Percentiles rank a stretch among this genome's conserved stretches.
phyloP scores from a whole-genome alignment of 306 rosid genomes.

The Ceratonia siliqua region DNA sequence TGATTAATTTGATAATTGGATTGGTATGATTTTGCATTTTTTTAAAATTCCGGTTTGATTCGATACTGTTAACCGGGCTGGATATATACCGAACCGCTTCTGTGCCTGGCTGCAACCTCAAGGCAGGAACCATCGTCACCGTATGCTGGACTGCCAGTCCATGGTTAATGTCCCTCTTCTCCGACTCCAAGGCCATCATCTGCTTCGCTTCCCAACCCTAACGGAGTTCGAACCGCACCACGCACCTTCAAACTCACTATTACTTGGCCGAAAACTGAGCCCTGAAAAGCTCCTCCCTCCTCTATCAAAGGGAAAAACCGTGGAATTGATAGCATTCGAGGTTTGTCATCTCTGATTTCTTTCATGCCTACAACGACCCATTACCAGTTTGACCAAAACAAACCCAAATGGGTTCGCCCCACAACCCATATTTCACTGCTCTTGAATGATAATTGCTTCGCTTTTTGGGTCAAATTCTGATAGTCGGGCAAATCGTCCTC shows the following conservation, averaged over 20 bases:
- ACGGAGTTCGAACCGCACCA: background rate
- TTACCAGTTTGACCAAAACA: background rate
- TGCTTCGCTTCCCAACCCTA: background rate
- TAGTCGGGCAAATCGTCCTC: slow-evolving; percentile 10
- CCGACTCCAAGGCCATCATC: background rate
- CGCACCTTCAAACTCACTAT: background rate
- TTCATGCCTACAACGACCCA: background rate
- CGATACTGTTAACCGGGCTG: no score
- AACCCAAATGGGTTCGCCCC: background rate
- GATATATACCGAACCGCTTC: no score
- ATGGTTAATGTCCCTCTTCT: background rate
- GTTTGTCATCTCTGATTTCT: background rate
- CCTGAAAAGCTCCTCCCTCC: background rate
- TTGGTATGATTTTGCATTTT: no score
- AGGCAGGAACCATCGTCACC: background rate
- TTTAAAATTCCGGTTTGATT: no score
- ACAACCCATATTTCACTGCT: background rate
- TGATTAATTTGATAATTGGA: no score
- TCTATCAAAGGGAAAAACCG: background rate
- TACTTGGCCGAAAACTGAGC: background rate
- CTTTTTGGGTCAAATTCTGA: background rate
- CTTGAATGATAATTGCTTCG: background rate
- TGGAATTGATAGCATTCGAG: background rate
- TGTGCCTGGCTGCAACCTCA: no score
- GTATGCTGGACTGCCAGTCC: background rate